phyloP scores from a whole-genome alignment of 2,329 filamentous ascomycete species.

The Amauroascus niger region DNA sequence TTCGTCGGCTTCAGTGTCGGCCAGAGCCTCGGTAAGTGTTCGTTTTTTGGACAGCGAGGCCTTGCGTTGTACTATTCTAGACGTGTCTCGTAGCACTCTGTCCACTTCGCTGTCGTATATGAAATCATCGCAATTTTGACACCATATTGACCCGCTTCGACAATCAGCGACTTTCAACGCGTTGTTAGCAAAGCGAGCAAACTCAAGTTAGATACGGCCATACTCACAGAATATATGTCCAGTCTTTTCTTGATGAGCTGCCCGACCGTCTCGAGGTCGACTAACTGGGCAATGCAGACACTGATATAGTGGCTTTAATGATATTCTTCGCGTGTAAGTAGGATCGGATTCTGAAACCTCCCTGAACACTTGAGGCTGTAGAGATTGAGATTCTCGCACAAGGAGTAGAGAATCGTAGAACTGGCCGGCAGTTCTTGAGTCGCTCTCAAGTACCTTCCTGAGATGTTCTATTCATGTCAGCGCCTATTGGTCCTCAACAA shows the following conservation, averaged over 20 bases:
- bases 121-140: slow-evolving; percentile 34
- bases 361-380: slow-evolving; percentile 21
- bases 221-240: slow-evolving; percentile 35
- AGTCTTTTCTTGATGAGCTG: slow-evolving; percentile 30
- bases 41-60: slow-evolving; percentile 25
- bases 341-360: slow-evolving; percentile 19
- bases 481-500: not conserved
- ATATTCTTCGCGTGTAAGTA: slow-evolving; percentile 21
- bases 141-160: slow-evolving; percentile 32
- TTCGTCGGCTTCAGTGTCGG: slow-evolving; percentile 47
- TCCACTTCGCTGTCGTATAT: slow-evolving; percentile 36
- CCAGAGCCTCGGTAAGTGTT: slow-evolving; percentile 19
- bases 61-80: slow-evolving; percentile 7
- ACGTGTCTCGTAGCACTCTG: slow-evolving; percentile 22
- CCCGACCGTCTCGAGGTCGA: slow-evolving; percentile 26
- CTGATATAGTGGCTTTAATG: slow-evolving; percentile 33
- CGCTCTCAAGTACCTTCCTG: slow-evolving; percentile 26
- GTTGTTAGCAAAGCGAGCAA: slow-evolving; percentile 13
- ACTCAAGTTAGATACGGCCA: not conserved
- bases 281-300: slow-evolving; percentile 32
- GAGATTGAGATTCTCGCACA: slow-evolving; percentile 25
- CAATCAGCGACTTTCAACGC: slow-evolving; percentile 32
- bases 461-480: slow-evolving; percentile 30
- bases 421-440: slow-evolving; percentile 27
- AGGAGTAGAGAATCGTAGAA: slow-evolving; percentile 31